These are phyloP conservation scores for Tulasnella sp. DNA, from an alignment of 768 basidiomycete genomes.

Conservation along the genomic window DNA sequence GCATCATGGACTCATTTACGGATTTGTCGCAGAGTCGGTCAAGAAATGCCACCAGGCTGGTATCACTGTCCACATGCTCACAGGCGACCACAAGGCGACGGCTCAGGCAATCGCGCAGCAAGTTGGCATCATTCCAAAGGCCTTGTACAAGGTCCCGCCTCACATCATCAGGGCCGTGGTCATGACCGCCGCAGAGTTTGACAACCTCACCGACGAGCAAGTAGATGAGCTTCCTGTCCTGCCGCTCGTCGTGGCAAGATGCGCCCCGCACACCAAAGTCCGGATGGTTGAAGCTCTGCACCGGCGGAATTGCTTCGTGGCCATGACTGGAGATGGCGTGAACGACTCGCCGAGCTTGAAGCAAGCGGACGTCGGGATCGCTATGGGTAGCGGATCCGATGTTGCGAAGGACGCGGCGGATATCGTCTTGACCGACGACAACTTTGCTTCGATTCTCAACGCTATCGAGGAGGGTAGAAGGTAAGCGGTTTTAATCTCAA, in stretches of 20 bases:
- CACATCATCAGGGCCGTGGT: background rate
- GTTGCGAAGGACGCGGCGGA: slow-evolving; percentile 51
- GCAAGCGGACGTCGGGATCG: slow-evolving; percentile 44
- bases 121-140: slow-evolving; percentile 42
- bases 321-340: slow-evolving; percentile 46
- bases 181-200: slow-evolving; percentile 12
- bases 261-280: slow-evolving; percentile 47
- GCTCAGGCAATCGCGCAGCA: slow-evolving; percentile 52
- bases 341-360: slow-evolving; percentile 43
- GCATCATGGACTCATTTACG: background rate
- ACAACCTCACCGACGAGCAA: slow-evolving; percentile 9
- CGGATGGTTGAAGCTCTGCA: slow-evolving; percentile 45
- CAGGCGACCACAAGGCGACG: slow-evolving; percentile 46
- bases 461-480: slow-evolving; percentile 57
- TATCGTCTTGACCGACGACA: slow-evolving; percentile 51
- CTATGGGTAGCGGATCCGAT: slow-evolving; percentile 39
- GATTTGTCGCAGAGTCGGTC: slow-evolving; percentile 25
- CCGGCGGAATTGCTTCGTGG: slow-evolving; percentile 37
- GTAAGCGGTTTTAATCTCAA: slow-evolving; percentile 34
- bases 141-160: slow-evolving; percentile 1
- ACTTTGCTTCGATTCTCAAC: slow-evolving; percentile 52
- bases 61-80: slow-evolving; percentile 20
- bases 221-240: background rate
- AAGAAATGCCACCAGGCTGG: slow-evolving; percentile 11
- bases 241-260: slow-evolving; percentile 41